These are phyloP conservation scores for Adansonia digitata DNA, from an alignment of 345 rosid genomes.

Conservation along the genomic window DNA sequence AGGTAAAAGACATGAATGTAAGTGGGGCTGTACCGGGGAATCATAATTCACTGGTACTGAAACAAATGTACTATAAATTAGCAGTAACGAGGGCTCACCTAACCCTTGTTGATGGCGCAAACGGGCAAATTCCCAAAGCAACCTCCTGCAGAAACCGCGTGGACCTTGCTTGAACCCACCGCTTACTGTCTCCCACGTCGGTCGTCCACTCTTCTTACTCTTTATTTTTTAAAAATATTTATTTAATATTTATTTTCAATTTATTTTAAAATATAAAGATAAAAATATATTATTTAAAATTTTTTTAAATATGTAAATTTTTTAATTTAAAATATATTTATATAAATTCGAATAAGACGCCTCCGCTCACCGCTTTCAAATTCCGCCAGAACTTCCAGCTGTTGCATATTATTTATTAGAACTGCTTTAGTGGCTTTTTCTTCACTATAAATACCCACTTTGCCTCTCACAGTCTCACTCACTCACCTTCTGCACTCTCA, in stretches of 20 bases:
- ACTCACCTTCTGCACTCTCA: neutral
- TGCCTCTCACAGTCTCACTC: neutral
- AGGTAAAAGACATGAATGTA: neutral
- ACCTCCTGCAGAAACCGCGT: constrained; percentile 9
- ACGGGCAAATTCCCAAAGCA: neutral
- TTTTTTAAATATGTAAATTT: no score
- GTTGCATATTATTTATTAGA: neutral
- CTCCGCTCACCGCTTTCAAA: no score
- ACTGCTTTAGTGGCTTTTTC: neutral
- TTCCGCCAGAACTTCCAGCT: constrained; percentile 19
- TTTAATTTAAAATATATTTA: no score
- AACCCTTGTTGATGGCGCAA: neutral
- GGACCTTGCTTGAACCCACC: neutral
- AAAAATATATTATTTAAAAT: no score
- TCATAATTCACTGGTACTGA: no score
- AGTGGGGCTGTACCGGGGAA: neutral
- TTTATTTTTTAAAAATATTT: no score
- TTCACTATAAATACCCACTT: neutral
- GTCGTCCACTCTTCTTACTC: no score
- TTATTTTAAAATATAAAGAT: no score
- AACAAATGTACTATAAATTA: no score
- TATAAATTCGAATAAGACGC: no score
- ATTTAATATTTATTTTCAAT: no score
- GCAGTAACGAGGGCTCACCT: neutral
- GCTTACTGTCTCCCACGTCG: neutral